A percentile compares a stretch with the other conserved stretches of the same genome.
phyloP scores from a whole-genome alignment of 148 eudicot species.

The Bassia scoparia region DNA sequence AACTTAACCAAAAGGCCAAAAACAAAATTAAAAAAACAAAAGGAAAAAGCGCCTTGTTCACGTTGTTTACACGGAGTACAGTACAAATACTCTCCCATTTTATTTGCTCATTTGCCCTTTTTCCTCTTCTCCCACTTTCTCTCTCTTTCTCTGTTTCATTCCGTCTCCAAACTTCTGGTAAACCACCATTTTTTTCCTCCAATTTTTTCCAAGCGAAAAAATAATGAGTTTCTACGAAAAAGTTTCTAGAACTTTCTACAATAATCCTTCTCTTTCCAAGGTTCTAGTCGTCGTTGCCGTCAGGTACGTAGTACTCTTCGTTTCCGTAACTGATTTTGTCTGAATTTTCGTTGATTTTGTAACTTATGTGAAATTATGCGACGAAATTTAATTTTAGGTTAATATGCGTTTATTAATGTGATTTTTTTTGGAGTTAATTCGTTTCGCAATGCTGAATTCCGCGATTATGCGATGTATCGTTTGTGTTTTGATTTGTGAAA shows the following conservation, averaged over 20 bases:
- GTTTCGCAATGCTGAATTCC: background rate
- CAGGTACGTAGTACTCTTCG: conserved; percentile 31
- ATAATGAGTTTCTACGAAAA: conserved; percentile 39
- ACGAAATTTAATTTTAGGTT: background rate
- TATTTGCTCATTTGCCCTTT: background rate
- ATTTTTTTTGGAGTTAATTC: background rate
- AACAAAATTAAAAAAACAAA: background rate
- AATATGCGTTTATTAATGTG: background rate
- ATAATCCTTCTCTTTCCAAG: conserved; percentile 44
- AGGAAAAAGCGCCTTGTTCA: background rate
- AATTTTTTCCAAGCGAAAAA: background rate
- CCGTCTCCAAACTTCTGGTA: conserved; percentile 30
- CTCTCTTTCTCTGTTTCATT: conserved; percentile 5
- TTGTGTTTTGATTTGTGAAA: background rate
- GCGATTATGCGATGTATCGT: background rate
- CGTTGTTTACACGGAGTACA: background rate
- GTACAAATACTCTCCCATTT: conserved; percentile 4
- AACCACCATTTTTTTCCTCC: background rate
- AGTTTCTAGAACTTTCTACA: conserved; percentile 41
- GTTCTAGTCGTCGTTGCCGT: conserved; percentile 52
- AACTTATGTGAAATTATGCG: too few species aligned
- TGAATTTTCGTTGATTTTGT: too few species aligned
- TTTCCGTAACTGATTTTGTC: background rate
- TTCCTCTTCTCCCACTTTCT: conserved; percentile 9
- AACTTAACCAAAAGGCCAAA: too few species aligned